Evolutionary conservation across 2,329 filamentous ascomycete species (phyloP).

Genomic region (Hymenoscyphus infarciens): DNA sequence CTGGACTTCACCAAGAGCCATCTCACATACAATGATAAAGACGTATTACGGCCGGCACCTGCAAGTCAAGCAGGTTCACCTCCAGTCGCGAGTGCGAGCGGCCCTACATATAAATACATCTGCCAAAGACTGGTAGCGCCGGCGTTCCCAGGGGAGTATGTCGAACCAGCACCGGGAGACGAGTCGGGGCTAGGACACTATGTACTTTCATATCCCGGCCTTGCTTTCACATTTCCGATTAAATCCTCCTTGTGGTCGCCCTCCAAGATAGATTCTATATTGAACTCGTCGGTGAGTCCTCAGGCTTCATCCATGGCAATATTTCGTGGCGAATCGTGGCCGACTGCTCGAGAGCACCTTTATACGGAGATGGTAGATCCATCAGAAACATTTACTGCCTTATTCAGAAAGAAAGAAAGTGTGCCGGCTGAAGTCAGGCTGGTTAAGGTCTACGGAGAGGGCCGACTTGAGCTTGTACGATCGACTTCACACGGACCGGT

Average conservation of each 20-base stretch:
- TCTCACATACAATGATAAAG: slow-evolving; percentile 76
- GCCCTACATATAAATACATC: slow-evolving; percentile 81
- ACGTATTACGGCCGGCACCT: slow-evolving; percentile 65
- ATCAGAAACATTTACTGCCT: slow-evolving; percentile 66
- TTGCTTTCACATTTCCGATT: slow-evolving; percentile 88
- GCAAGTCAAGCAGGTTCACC: slow-evolving; percentile 32
- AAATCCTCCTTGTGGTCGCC: slow-evolving; percentile 70
- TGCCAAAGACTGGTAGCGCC: slow-evolving; percentile 93
- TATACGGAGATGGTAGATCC: slow-evolving; percentile 74
- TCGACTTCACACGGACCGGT: slow-evolving; percentile 64
- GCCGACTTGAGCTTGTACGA: slow-evolving; percentile 72
- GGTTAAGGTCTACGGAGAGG: slow-evolving; percentile 73
- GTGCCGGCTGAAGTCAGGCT: slow-evolving; percentile 87
- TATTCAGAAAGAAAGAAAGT: slow-evolving; percentile 69
- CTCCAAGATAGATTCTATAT: slow-evolving; percentile 73
- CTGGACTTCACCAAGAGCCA: slow-evolving; percentile 83
- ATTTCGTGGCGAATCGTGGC: slow-evolving; percentile 88
- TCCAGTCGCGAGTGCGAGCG: slow-evolving; percentile 39
- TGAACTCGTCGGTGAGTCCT: slow-evolving; percentile 73
- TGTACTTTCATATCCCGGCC: slow-evolving; percentile 87
- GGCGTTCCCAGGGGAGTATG: slow-evolving; percentile 90
- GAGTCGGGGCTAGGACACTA: slow-evolving; percentile 67
- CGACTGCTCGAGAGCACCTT: slow-evolving; percentile 70
- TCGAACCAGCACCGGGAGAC: slow-evolving; percentile 56
- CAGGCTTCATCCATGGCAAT: slow-evolving; percentile 84